These are phyloP conservation scores for Phytophthora foliorum DNA, from an alignment of 352 stramenopile species.

Conservation along the genomic window DNA sequence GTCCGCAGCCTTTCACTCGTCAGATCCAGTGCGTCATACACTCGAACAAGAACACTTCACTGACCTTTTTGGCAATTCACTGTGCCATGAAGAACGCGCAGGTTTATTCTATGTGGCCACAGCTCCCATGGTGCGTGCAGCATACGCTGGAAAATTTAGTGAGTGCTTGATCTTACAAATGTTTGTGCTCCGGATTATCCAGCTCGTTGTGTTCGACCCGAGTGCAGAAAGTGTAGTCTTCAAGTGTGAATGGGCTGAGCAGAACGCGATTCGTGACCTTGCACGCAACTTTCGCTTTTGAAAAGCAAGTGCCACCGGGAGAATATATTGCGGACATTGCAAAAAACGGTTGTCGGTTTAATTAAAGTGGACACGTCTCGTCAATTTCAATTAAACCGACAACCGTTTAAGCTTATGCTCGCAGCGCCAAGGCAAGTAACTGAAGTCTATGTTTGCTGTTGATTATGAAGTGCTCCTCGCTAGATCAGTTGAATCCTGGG, in stretches of 20 bases:
- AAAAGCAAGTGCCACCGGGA: slow-evolving; percentile 2
- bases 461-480: slow-evolving; percentile 13
- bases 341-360: background rate
- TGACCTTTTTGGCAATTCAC: slow-evolving; percentile 73
- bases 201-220: slow-evolving; percentile 77
- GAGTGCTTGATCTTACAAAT: slow-evolving; percentile 2
- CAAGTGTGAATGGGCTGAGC: slow-evolving; percentile 64
- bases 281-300: slow-evolving; percentile 79
- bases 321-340: background rate
- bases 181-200: slow-evolving; percentile 7
- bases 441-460: slow-evolving; percentile 33
- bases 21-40: slow-evolving; percentile 47
- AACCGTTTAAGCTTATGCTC: background rate
- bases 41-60: slow-evolving; percentile 60
- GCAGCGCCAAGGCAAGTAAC: background rate
- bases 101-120: slow-evolving; percentile 69
- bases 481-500: slow-evolving; percentile 27
- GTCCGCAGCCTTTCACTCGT: slow-evolving; percentile 60
- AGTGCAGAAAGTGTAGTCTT: slow-evolving; percentile 62
- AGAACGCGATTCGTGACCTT: slow-evolving; percentile 72
- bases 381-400: too few relatives aligned
- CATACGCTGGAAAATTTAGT: background rate
- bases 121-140: slow-evolving; percentile 66
- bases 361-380: background rate
- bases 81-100: slow-evolving; percentile 78